phyloP scores from a whole-genome alignment of 2,329 filamentous ascomycete genomes.

The Talaromyces rugulosus region DNA sequence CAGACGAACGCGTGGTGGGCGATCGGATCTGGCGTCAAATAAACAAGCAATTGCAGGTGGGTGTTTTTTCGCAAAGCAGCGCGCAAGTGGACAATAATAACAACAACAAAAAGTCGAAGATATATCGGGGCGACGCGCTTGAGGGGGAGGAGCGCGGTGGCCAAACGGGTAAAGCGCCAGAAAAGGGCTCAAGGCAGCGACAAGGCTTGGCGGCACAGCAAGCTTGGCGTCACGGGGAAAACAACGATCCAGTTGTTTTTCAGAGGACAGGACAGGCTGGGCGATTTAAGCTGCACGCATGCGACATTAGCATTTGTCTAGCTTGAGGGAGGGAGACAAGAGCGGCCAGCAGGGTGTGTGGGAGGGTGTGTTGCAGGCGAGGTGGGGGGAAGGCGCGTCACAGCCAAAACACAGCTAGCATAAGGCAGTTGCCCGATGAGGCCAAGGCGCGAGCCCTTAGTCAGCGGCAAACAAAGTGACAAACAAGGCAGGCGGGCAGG shows the following conservation, averaged over 20 bases:
- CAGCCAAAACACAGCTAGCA: neutral
- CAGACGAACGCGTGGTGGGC: slow-evolving; percentile 16
- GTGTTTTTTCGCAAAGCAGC: neutral
- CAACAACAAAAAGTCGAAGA: slow-evolving; percentile 3
- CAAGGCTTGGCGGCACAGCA: slow-evolving; percentile 9
- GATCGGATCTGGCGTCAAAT: slow-evolving; percentile 5
- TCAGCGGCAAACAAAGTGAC: neutral
- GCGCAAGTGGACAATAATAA: neutral
- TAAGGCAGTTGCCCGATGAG: neutral
- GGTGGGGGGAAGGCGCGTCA: slow-evolving; percentile 2
- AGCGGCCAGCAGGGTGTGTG: slow-evolving; percentile 5
- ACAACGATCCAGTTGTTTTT: neutral
- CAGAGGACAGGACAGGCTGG: neutral
- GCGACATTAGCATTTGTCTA: slow-evolving; percentile 2
- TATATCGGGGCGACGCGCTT: slow-evolving; percentile 8
- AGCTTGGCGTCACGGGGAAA: slow-evolving; percentile 7
- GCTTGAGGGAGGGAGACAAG: slow-evolving; percentile 10
- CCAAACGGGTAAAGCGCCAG: slow-evolving; percentile 1
- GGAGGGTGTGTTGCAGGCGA: neutral
- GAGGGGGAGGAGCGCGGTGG: slow-evolving; percentile 11
- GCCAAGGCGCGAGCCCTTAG: slow-evolving; percentile 1
- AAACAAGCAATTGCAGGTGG: slow-evolving; percentile 2
- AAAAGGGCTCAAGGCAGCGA: slow-evolving; percentile 3
- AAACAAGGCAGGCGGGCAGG: neutral
- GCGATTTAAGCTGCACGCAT: neutral